Base-by-base conservation (phyloP, 306 rosid species). In the Albizia julibrissin region DNA sequence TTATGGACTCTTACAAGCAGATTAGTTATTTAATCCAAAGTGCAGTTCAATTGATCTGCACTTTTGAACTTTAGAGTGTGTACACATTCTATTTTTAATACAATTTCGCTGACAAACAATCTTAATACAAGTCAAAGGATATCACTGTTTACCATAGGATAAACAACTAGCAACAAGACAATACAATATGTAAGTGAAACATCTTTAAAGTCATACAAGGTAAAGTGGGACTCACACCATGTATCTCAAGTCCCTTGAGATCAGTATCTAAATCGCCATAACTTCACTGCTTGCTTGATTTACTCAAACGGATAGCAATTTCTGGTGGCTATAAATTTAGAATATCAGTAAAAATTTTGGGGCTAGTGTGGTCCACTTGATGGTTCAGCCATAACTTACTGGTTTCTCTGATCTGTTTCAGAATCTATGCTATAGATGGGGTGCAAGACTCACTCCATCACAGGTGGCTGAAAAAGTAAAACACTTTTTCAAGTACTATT, bases 381-480 rank as follows among this genome's bases (percentile, higher is more conserved):
- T 64, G 24, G 26, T 33, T 47, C 77, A 43, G 56, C 40, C 72
- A 44, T 89, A 79, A 79, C 77, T 54, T 40, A 10, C 44, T 62
- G 4, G 42, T 54, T 84, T 79, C 40, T 74, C 74, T 50, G 21
- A 64, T 76, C 82, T 77, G 69, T 78, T 79, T 66, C 88, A 93
- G 98, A 95, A 95, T 81, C 96, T 95, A 47, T 92, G 97, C 90
- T 88, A 89, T 81, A 89, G 85, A 85, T 93, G 98, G 99, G 96
- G 98, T 15, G 81, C 92, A 78, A 86, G 78, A 85, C 86, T 93
- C 88, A 88, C 94, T 58, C 98, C 99, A 50, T 85, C 86, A 5
- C 92, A 95, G 87, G 97, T 93, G 80, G 99, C 96, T 54, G 99
- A 92, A 56, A 95, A 95, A 92, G 98, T 95, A 66, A 95, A 95